These are phyloP conservation scores for Fereydounia khargensis DNA, from an alignment of 1,284 basidiomycete species.

Conservation along the genomic window DNA sequence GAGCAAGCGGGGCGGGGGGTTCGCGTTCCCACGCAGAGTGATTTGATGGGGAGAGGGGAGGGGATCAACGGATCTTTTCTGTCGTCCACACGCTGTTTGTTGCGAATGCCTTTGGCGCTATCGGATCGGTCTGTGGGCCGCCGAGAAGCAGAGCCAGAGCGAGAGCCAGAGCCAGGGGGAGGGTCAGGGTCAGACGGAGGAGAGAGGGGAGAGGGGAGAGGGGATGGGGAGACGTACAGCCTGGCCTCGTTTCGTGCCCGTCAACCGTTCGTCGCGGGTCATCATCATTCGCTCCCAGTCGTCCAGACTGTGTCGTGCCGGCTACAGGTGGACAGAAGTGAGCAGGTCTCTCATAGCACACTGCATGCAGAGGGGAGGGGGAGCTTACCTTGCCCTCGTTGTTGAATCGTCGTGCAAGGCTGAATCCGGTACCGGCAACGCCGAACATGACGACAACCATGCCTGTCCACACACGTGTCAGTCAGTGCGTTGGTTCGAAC, in stretches of 20 bases:
- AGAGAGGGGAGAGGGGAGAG: too few species aligned
- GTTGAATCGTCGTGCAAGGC: constrained; percentile 39
- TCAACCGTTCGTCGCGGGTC: constrained; percentile 52
- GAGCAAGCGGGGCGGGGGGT: too few species aligned
- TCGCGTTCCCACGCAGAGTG: too few species aligned
- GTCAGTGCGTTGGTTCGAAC: background rate
- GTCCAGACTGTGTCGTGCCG: constrained; percentile 52
- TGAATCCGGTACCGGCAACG: constrained; percentile 55
- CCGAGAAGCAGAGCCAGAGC: too few species aligned
- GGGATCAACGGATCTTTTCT: constrained; percentile 21
- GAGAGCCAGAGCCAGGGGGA: too few species aligned
- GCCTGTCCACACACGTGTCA: constrained; percentile 6
- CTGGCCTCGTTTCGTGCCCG: constrained; percentile 53
- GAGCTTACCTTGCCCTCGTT: constrained; percentile 55
- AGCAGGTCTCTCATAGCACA: background rate
- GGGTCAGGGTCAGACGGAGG: too few species aligned
- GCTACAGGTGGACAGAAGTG: constrained; percentile 14
- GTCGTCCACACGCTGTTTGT: constrained; percentile 53
- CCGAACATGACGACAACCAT: constrained; percentile 56
- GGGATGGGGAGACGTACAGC: constrained; percentile 34
- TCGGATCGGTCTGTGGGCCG: constrained; percentile 41
- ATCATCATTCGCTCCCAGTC: constrained; percentile 58
- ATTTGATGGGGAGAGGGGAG: too few species aligned
- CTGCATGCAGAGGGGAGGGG: background rate
- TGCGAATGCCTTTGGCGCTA: constrained; percentile 51